Evolutionary conservation across 1,284 basidiomycete genomes (phyloP), one percentile per base, ranked within the genome.

Genomic region (Lentinula novae-zelandiae): DNA sequence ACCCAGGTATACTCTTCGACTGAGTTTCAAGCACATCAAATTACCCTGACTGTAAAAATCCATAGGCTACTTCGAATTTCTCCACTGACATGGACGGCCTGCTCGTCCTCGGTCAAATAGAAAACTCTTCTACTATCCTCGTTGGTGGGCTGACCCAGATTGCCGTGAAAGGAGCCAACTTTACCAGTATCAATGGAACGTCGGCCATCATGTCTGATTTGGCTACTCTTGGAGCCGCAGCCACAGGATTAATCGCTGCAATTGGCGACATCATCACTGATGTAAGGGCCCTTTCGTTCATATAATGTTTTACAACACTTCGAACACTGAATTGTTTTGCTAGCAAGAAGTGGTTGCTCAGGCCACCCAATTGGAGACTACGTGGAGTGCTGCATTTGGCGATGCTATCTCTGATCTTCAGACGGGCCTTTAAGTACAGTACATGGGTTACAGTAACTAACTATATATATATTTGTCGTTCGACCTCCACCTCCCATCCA

Each of bases 381-480:
- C 52, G n/a, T 53, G 52, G 52, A 38, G 33, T 10, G 52, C 52
- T 34, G 52, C 52, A 34, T 53, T 53, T 38, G 52, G 34, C 2
- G 52, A 53, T 38, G 52, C 52, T 17, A 53, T 53, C 34, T 39
- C 52, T 38, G 52, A 53, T 53, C 10, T 53, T 22, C 52, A 53
- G 22, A 17, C 52, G 3, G 34, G 52, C n/a, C 52, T 53, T 20
- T 53, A 17, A 53, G 51, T 36, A 15, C 34, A 12, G 38, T 20
- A 1, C 5, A 10, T 12, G 7, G 15, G 15, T 13, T 2, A 17
- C 27, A 8, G 9, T 17, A 10, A 50, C 31, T 15, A 3, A 22
- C 7, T 22, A 8, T 10, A 5, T 50, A 44, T 13, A n/a, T 44
- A n/a, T 17, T 44, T n/a, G 13, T 44, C 7, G 13, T 39, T 27